phyloP scores from a whole-genome alignment of 148 eudicot genomes.

The Rhododendron molle region DNA sequence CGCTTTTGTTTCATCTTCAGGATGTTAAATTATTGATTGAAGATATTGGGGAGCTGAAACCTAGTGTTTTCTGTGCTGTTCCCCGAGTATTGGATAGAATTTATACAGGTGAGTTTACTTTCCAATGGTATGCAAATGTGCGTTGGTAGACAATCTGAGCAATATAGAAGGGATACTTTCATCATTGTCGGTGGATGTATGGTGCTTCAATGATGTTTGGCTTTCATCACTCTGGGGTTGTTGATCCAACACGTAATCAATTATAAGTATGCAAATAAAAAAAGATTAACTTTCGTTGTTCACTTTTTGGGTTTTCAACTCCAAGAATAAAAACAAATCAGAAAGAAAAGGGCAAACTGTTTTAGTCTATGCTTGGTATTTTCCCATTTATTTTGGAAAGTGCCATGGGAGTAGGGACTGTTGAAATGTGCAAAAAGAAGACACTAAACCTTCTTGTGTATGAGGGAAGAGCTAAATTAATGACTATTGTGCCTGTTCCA shows the following conservation, averaged over 20 bases:
- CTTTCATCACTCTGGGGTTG: not conserved
- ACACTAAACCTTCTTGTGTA: not conserved
- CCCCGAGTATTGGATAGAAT: constrained; percentile 97
- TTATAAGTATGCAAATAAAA: not conserved
- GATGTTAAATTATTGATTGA: constrained; percentile 83
- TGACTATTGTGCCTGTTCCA: not conserved
- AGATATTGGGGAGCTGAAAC: constrained; percentile 79
- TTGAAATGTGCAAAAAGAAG: not conserved
- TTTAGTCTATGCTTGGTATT: not conserved
- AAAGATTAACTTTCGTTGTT: not conserved
- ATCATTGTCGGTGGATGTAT: not conserved
- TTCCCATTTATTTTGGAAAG: not conserved
- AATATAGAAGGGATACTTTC: not conserved
- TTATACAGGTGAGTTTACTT: constrained; percentile 51
- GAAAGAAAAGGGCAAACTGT: not conserved
- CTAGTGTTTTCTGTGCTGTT: constrained; percentile 92
- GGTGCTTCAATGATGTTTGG: no score
- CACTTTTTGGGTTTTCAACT: not conserved
- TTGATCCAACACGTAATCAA: not conserved
- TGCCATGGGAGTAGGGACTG: not conserved
- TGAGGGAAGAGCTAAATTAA: not conserved
- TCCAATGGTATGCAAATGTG: not conserved
- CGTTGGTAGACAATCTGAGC: not conserved
- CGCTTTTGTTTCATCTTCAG: constrained; percentile 34
- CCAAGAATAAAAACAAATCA: not conserved